These are phyloP conservation scores for Endoconidiophora polonica DNA, from an alignment of 2,329 filamentous ascomycete genomes.

Conservation along the genomic window DNA sequence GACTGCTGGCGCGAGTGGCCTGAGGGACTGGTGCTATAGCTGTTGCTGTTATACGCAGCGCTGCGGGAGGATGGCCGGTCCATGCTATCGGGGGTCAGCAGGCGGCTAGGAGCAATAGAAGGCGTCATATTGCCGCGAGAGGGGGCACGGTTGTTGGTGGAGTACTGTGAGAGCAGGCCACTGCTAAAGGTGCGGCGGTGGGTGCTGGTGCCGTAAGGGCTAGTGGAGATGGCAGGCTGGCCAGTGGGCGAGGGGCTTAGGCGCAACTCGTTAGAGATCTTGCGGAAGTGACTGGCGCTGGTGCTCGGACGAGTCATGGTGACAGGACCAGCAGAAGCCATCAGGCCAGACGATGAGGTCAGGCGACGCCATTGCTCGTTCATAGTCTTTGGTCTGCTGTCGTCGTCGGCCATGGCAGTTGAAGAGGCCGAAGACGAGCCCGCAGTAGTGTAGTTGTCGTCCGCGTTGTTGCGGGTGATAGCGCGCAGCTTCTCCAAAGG, in stretches of 20 bases:
- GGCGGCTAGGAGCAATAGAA: constrained; percentile 3
- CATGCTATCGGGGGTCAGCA: constrained; percentile 10
- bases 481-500: constrained; percentile 10
- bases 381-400: constrained; percentile 3
- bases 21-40: constrained; percentile 18
- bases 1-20: constrained; percentile 27
- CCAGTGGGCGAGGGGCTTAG: not conserved
- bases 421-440: not conserved
- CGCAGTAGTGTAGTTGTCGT: not conserved
- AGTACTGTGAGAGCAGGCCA: constrained; percentile 1
- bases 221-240: not conserved
- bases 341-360: constrained; percentile 1
- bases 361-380: constrained; percentile 13
- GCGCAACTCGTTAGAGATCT: constrained; percentile 7
- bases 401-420: not conserved
- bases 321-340: not conserved
- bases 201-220: not conserved
- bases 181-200: constrained; percentile 4
- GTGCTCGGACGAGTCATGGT: constrained; percentile 3
- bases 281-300: constrained; percentile 8
- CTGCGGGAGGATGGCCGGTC: constrained; percentile 2
- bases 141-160: constrained; percentile 1
- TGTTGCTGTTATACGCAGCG: not conserved
- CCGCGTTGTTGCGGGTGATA: constrained; percentile 1
- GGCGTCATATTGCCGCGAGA: not conserved